These are phyloP conservation scores for Lignosus rhinocerotis DNA, from an alignment of 1,284 basidiomycete genomes.

Conservation along the genomic window DNA sequence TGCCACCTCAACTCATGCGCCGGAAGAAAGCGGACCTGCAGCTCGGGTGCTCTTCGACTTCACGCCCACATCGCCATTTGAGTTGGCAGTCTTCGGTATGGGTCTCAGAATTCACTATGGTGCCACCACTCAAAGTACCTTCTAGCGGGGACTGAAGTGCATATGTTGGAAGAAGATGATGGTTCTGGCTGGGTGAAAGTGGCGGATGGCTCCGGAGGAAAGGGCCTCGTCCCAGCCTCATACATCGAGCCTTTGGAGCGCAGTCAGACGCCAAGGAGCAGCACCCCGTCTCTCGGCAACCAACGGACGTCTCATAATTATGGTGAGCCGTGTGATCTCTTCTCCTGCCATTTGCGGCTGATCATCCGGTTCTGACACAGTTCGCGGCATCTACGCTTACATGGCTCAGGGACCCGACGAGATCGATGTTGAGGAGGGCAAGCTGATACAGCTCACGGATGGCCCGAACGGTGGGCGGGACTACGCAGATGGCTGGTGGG, in stretches of 20 bases:
- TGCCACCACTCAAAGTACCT: conserved; percentile 16
- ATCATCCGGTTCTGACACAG: conserved; percentile 37
- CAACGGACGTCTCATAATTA: conserved; percentile 42
- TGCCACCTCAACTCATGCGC: conserved; percentile 41
- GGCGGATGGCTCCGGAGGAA: conserved; percentile 50
- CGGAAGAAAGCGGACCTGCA: conserved; percentile 45
- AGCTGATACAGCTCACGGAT: conserved; percentile 61
- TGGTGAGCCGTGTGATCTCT: conserved; percentile 38
- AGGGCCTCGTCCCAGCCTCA: conserved; percentile 77
- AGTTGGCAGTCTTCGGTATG: conserved; percentile 64
- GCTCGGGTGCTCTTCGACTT: conserved; percentile 74
- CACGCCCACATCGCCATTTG: conserved; percentile 71
- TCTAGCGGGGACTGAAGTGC: conserved; percentile 60
- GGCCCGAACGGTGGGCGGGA: conserved; percentile 60
- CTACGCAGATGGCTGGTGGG: conserved; percentile 81
- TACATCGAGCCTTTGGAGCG: conserved; percentile 55
- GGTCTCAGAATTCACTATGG: conserved; percentile 4
- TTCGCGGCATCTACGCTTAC: conserved; percentile 72
- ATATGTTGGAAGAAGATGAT: conserved; percentile 74
- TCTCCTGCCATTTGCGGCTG: conserved; percentile 1
- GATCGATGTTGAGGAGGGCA: conserved; percentile 61
- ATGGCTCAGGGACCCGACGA: conserved; percentile 69
- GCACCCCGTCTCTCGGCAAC: conserved; percentile 9
- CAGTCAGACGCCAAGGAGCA: conserved; percentile 14
- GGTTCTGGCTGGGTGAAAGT: conserved; percentile 88